phyloP scores from a whole-genome alignment of 345 rosid genomes.

The Hirschfeldia incana region DNA sequence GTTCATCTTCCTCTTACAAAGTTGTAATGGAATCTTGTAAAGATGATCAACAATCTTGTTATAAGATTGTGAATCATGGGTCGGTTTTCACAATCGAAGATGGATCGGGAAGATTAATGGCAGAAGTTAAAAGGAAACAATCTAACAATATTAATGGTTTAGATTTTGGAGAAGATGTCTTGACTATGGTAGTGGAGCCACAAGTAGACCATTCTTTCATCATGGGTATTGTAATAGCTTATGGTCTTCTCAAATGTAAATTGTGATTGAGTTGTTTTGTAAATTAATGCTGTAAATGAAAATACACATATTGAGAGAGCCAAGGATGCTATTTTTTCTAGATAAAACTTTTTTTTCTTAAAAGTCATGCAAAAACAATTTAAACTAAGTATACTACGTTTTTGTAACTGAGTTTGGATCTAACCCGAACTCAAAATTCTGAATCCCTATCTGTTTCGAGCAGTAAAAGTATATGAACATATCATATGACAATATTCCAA shows the following conservation, averaged over 20 bases:
- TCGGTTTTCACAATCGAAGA: conserved; percentile 44
- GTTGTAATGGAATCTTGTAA: conserved; percentile 25
- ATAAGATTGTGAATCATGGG: conserved; percentile 32
- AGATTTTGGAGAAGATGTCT: conserved; percentile 56
- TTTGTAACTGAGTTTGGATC: no score
- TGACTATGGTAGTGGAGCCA: conserved; percentile 56
- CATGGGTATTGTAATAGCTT: conserved; percentile 50
- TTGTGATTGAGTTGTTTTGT: conserved; percentile 15
- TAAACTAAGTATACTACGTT: no score
- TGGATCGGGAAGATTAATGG: conserved; percentile 43
- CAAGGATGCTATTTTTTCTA: background rate
- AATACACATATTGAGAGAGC: background rate
- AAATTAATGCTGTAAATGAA: background rate
- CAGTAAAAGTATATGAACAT: background rate
- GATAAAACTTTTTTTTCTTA: no score
- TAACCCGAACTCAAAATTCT: background rate
- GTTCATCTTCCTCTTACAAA: conserved; percentile 29
- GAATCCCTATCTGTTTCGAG: background rate
- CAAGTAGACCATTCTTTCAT: conserved; percentile 53
- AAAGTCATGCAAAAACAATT: no score
- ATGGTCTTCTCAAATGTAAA: conserved; percentile 44
- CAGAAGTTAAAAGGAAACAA: conserved; percentile 57
- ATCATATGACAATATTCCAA: background rate
- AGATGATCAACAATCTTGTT: conserved; percentile 20
- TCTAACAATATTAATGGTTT: conserved; percentile 37